Conservation (phyloP, 1,284 basidiomycete species). For the Sutorius eximius region DNA sequence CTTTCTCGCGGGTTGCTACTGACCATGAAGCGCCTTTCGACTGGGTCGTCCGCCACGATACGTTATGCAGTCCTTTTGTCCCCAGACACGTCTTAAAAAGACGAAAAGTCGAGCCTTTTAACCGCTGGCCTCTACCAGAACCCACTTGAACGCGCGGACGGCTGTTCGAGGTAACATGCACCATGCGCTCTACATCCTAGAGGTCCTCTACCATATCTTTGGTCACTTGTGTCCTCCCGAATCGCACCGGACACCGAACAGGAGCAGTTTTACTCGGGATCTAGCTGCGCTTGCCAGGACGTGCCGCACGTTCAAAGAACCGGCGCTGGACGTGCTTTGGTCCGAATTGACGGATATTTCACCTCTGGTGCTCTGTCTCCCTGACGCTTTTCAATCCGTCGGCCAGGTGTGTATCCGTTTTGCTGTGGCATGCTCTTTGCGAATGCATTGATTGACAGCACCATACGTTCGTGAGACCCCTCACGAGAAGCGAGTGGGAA, state of each 20-base stretch:
- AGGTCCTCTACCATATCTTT: conserved; percentile 3
- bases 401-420: too few relatives aligned
- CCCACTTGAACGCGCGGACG: background rate
- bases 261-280: background rate
- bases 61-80: background rate
- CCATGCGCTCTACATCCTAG: background rate
- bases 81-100: background rate
- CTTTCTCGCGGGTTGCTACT: background rate
- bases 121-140: background rate
- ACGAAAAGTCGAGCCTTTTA: background rate
- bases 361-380: conserved; percentile 9
- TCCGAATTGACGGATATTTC: conserved; percentile 7
- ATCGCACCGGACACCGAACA: background rate
- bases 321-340: conserved; percentile 14
- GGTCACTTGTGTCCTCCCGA: background rate
- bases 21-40: background rate
- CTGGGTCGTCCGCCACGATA: background rate
- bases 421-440: too few relatives aligned
- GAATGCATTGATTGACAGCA: too few relatives aligned
- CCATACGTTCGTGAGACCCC: too few relatives aligned
- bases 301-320: conserved; percentile 10
- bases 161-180: background rate
- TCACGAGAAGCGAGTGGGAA: too few relatives aligned
- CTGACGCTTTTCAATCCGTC: background rate
- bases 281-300: conserved; percentile 9